phyloP scores from a whole-genome alignment of 2,329 filamentous ascomycete species.

The Lecanicillium sp. region DNA sequence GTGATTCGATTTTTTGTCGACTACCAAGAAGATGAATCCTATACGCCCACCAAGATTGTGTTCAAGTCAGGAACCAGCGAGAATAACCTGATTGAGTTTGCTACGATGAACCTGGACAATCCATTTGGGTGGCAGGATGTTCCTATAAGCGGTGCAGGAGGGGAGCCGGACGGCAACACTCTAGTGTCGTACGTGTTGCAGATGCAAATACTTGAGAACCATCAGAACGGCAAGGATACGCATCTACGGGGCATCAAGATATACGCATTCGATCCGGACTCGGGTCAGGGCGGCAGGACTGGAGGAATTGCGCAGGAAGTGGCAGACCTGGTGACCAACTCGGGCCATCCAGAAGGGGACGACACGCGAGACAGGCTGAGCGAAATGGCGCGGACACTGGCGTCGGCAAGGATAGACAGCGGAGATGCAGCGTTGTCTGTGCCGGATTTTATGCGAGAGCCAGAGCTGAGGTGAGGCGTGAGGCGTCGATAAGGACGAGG shows the following conservation, averaged over 20 bases:
- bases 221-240: slow-evolving; percentile 99
- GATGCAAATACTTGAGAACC: slow-evolving; percentile 87
- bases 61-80: slow-evolving; percentile 85
- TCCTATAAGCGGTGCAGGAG: slow-evolving; percentile 46
- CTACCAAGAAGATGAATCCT: slow-evolving; percentile 88
- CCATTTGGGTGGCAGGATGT: slow-evolving; percentile 91
- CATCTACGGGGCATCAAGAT: slow-evolving; percentile 90
- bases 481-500: not conserved
- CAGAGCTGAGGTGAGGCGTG: slow-evolving; percentile 27
- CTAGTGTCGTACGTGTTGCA: slow-evolving; percentile 85
- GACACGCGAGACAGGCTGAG: slow-evolving; percentile 14
- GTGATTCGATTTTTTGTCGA: slow-evolving; percentile 80
- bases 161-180: slow-evolving; percentile 59
- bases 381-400: slow-evolving; percentile 19
- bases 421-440: slow-evolving; percentile 26
- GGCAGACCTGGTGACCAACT: slow-evolving; percentile 4
- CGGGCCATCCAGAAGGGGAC: slow-evolving; percentile 1
- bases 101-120: slow-evolving; percentile 66
- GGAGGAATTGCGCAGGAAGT: slow-evolving; percentile 9
- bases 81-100: slow-evolving; percentile 86
- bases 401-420: slow-evolving; percentile 20
- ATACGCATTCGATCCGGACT: slow-evolving; percentile 51
- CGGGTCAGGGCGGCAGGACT: slow-evolving; percentile 29
- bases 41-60: slow-evolving; percentile 87
- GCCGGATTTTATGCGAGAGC: slow-evolving; percentile 34